Conservation (phyloP, 2,329 filamentous ascomycete species). For the Tympanopsis confertula region DNA sequence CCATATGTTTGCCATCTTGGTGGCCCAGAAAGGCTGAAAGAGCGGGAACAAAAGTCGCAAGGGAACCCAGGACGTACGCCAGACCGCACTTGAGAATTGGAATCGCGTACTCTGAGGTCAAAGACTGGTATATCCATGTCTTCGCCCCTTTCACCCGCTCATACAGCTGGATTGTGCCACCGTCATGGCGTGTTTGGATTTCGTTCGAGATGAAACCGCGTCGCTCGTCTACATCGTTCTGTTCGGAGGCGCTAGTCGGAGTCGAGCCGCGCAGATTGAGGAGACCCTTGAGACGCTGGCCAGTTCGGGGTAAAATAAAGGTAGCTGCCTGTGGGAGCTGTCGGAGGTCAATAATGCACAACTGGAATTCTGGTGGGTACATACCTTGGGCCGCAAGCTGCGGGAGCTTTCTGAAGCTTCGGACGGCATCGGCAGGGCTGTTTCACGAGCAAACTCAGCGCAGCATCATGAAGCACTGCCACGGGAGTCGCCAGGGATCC, state of each 20-base stretch:
- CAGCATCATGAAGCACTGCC: no score
- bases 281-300: background rate
- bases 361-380: no score
- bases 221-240: background rate
- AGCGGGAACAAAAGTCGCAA: conserved; percentile 34
- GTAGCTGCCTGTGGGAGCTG: background rate
- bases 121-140: background rate
- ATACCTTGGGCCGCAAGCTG: no score
- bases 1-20: conserved; percentile 58
- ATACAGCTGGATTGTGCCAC: no score
- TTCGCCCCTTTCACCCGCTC: background rate
- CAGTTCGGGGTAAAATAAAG: background rate
- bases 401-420: no score
- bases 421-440: no score
- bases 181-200: background rate
- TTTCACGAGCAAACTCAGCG: no score
- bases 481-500: no score
- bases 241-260: background rate
- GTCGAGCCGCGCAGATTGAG: background rate
- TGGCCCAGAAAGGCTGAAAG: conserved; percentile 44
- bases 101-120: background rate
- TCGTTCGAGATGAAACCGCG: background rate
- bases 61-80: background rate
- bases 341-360: background rate
- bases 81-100: background rate